Evolutionary conservation across 2,329 filamentous ascomycete genomes (phyloP).

Genomic region (Stenocarpella maydis): DNA sequence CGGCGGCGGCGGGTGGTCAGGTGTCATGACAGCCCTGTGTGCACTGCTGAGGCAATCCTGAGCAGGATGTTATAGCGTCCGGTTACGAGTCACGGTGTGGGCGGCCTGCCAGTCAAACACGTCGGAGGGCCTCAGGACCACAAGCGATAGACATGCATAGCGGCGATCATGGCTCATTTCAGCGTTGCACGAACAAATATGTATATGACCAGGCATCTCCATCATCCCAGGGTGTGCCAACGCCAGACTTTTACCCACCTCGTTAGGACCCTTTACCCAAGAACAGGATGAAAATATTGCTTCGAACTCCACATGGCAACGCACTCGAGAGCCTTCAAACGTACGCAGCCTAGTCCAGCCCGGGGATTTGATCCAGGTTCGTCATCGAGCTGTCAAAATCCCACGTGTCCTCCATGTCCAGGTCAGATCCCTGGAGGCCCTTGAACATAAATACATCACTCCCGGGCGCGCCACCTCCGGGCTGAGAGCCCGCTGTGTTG

Average conservation of each 20-base stretch:
- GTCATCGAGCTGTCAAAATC: constrained; percentile 41
- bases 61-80: background rate
- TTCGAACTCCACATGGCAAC: background rate
- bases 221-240: constrained; percentile 9
- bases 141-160: background rate
- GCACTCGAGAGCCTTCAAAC: background rate
- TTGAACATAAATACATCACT: constrained; percentile 42
- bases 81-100: background rate
- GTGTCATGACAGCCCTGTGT: constrained; percentile 56
- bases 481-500: background rate
- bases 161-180: background rate
- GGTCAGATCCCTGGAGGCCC: constrained; percentile 36
- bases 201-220: constrained; percentile 11
- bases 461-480: constrained; percentile 3
- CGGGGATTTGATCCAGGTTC: constrained; percentile 41
- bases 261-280: background rate
- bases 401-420: constrained; percentile 38
- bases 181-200: background rate
- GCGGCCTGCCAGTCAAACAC: background rate
- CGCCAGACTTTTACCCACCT: constrained; percentile 11
- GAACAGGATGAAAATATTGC: background rate
- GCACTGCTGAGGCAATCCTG: background rate
- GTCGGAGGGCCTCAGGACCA: background rate
- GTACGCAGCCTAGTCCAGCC: constrained; percentile 39
- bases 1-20: background rate